Percentiles rank a stretch among this genome's conserved stretches.
Evolutionary conservation across 108 stramenopile genomes (phyloP).

Genomic region (Fragilariopsis cylindrus): DNA sequence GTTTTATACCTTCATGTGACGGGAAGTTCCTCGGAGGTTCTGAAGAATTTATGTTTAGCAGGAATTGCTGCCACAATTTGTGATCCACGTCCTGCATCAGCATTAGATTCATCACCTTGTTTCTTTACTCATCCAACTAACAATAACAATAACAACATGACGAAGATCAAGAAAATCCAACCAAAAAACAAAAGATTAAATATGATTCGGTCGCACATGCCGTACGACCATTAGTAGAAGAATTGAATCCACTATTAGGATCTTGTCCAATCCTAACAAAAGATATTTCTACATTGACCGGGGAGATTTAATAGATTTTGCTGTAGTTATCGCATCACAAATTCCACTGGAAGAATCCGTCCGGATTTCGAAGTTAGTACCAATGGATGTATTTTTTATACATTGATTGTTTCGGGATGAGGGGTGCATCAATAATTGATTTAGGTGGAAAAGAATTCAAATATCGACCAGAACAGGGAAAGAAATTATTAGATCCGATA

Average conservation of each 20-base stretch:
- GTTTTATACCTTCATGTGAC: constrained; percentile 90
- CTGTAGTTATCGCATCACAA: constrained; percentile 81
- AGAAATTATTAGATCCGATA: constrained; percentile 67
- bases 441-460: constrained; percentile 57
- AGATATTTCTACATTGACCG: constrained; percentile 41
- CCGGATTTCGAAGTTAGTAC: constrained; percentile 47
- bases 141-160: background rate
- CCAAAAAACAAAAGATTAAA: constrained; percentile 43
- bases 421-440: constrained; percentile 78
- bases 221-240: constrained; percentile 76
- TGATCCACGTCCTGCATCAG: constrained; percentile 57
- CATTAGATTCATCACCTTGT: constrained; percentile 8
- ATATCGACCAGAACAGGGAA: constrained; percentile 81
- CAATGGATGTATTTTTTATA: constrained; percentile 46
- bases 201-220: constrained; percentile 61
- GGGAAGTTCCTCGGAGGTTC: constrained; percentile 81
- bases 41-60: constrained; percentile 94
- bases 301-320: constrained; percentile 71
- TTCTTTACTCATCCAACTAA: constrained; percentile 22
- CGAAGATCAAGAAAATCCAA: background rate
- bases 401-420: constrained; percentile 83
- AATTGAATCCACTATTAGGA: constrained; percentile 90
- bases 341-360: constrained; percentile 51
- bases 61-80: constrained; percentile 85
- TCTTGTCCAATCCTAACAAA: constrained; percentile 66